These are phyloP conservation scores for Diaporthe australafricana DNA, from an alignment of 2,329 filamentous ascomycete species.

Conservation along the genomic window DNA sequence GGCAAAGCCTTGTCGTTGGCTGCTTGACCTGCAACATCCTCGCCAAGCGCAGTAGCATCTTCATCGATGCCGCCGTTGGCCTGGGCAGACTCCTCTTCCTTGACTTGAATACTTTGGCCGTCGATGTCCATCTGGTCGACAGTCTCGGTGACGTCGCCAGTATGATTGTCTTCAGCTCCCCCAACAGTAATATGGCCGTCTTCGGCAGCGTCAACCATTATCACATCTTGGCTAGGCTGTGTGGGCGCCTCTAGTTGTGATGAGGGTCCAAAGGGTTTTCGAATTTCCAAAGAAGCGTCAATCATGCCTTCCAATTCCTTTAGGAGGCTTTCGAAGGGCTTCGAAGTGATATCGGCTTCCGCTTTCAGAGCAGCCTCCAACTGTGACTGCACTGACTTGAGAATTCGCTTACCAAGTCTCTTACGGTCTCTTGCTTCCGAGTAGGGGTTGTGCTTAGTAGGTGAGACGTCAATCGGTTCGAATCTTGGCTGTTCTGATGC, in stretches of 20 bases:
- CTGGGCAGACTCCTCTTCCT: slow-evolving; percentile 44
- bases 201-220: slow-evolving; percentile 63
- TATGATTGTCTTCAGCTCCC: slow-evolving; percentile 50
- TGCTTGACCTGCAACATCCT: slow-evolving; percentile 41
- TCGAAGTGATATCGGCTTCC: slow-evolving; percentile 83
- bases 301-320: slow-evolving; percentile 81
- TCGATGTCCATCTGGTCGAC: slow-evolving; percentile 44
- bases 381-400: slow-evolving; percentile 83
- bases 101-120: slow-evolving; percentile 47
- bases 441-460: slow-evolving; percentile 62
- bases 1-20: slow-evolving; percentile 36
- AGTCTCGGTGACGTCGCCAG: slow-evolving; percentile 39
- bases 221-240: slow-evolving; percentile 57
- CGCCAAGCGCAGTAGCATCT: slow-evolving; percentile 45
- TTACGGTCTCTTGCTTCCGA: slow-evolving; percentile 83
- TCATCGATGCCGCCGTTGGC: slow-evolving; percentile 45
- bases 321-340: slow-evolving; percentile 75
- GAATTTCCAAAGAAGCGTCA: slow-evolving; percentile 73
- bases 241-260: slow-evolving; percentile 52
- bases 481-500: slow-evolving; percentile 43
- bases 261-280: slow-evolving; percentile 52
- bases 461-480: slow-evolving; percentile 59
- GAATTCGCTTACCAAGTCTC: slow-evolving; percentile 88
- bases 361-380: slow-evolving; percentile 81
- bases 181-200: slow-evolving; percentile 61